These are phyloP conservation scores for Nosema granulosis DNA, from an alignment of 371 early-diverging fungal species.

Conservation along the genomic window DNA sequence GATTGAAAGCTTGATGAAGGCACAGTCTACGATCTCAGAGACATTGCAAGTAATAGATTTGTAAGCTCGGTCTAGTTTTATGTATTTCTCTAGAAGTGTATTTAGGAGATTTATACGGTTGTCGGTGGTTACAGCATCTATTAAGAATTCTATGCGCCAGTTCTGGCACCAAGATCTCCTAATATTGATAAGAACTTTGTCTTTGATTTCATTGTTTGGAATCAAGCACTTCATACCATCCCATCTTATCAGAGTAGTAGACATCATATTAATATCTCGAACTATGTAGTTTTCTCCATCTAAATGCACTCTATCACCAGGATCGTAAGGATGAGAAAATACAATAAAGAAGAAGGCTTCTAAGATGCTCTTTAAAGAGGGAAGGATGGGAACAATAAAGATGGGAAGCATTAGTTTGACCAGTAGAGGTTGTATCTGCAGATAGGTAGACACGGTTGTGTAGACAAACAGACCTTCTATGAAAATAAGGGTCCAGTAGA, in stretches of 20 bases:
- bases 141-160: slow-evolving; percentile 50
- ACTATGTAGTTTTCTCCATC: slow-evolving; percentile 66
- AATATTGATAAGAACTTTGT: slow-evolving; percentile 60
- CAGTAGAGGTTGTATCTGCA: slow-evolving; percentile 43
- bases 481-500: slow-evolving; percentile 37
- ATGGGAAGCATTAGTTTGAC: slow-evolving; percentile 53
- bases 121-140: slow-evolving; percentile 30
- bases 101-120: slow-evolving; percentile 30
- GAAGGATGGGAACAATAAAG: slow-evolving; percentile 52
- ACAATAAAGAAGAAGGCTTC: slow-evolving; percentile 67
- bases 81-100: slow-evolving; percentile 42
- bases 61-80: slow-evolving; percentile 47
- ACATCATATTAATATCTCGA: slow-evolving; percentile 61
- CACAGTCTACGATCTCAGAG: slow-evolving; percentile 45
- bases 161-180: slow-evolving; percentile 61
- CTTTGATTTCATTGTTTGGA: slow-evolving; percentile 56
- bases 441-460: slow-evolving; percentile 36
- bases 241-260: slow-evolving; percentile 64
- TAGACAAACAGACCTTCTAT: slow-evolving; percentile 50
- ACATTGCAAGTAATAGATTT: slow-evolving; percentile 26
- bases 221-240: slow-evolving; percentile 62
- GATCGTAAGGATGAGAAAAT: slow-evolving; percentile 66
- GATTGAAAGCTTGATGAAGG: slow-evolving; percentile 42
- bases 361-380: slow-evolving; percentile 36
- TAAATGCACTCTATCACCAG: slow-evolving; percentile 66